phyloP scores from a whole-genome alignment of 768 basidiomycete species.

The Tephrocybe sp. region DNA sequence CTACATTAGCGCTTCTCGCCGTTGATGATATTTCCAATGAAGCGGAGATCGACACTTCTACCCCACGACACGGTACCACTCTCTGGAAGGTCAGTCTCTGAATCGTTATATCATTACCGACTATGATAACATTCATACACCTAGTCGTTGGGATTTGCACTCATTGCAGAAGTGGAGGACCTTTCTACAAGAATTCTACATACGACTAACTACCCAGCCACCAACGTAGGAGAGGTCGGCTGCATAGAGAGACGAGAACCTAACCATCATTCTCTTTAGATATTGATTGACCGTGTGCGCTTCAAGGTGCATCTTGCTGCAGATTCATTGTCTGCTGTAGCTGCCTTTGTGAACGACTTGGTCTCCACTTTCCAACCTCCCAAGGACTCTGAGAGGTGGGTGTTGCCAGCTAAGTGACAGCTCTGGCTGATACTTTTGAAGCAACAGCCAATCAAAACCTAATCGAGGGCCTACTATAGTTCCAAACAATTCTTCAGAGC shows the following conservation, averaged over 20 bases:
- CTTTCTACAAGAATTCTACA: slow-evolving; percentile 43
- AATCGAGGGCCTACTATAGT: slow-evolving; percentile 31
- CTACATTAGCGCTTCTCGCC: slow-evolving; percentile 46
- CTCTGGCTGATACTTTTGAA: no score
- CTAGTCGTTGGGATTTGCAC: slow-evolving; percentile 66
- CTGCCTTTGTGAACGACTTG: slow-evolving; percentile 54
- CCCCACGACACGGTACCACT: slow-evolving; percentile 33
- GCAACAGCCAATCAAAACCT: slow-evolving; percentile 26
- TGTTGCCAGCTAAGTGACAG: no score
- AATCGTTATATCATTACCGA: background rate
- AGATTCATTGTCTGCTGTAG: slow-evolving; percentile 64
- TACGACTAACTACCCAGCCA: slow-evolving; percentile 31
- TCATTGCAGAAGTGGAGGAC: slow-evolving; percentile 57
- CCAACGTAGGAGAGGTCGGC: slow-evolving; percentile 29
- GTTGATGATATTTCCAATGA: slow-evolving; percentile 31
- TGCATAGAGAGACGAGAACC: background rate
- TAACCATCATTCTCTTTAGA: slow-evolving; percentile 31
- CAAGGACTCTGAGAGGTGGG: slow-evolving; percentile 23
- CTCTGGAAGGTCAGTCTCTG: slow-evolving; percentile 64
- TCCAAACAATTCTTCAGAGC: slow-evolving; percentile 20
- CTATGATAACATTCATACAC: background rate
- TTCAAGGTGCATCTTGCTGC: slow-evolving; percentile 73
- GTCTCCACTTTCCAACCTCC: slow-evolving; percentile 38
- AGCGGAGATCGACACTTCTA: slow-evolving; percentile 22
- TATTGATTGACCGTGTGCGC: slow-evolving; percentile 49